Base-by-base conservation (phyloP, 2,329 filamentous ascomycete species). In the Penicillium sp. region DNA sequence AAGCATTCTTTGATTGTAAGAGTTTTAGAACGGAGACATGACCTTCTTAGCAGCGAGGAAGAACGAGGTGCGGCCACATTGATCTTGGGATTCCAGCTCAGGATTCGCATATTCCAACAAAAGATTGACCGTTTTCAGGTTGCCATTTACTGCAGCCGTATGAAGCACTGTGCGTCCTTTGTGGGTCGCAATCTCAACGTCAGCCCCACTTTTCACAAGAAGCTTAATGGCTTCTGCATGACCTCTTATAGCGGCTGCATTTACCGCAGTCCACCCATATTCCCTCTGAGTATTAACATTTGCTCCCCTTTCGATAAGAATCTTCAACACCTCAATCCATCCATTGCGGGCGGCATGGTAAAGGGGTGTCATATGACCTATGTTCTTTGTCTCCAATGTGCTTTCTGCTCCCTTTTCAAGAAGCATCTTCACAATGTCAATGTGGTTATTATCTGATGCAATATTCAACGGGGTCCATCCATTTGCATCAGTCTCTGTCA, bases 281-380 rank as follows among this genome's bases (percentile, higher is more conserved):
- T 37, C 25, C 6, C 15, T 37, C 33, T 20, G 18, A 3, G 29
- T 9, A 27, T 22, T 12, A 15, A 35, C 5, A 37, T 49, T 22
- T 31, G 46, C 46, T 33, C 46, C 46, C 3, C 18, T 37, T 2
- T 45, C 14, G 29, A 59, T 43, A 25, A 57, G 56, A 20, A 27
- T 1, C 26, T 18, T 46, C 8, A 45, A 45, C 1, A 48, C 18
- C 11, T 57, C 48, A 8, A 31, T 2, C 12, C 29, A 29, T 12
- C 49, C 42, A 27, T 4, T 4, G 5, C 4, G 1, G n/a, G 57
- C 40, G 41, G 42, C 25, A 15, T 25, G 15, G 20, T 59, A 48
- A 6, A 59, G 41, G 12, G 57, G 55, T 6, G 51, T 57, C 6
- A 1, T 2, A 26, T 51, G 12, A 11, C 2, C 5, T 2, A 18